Base-by-base conservation (phyloP, 2,329 filamentous ascomycete species). In the Paraconiothyrium brasiliense region DNA sequence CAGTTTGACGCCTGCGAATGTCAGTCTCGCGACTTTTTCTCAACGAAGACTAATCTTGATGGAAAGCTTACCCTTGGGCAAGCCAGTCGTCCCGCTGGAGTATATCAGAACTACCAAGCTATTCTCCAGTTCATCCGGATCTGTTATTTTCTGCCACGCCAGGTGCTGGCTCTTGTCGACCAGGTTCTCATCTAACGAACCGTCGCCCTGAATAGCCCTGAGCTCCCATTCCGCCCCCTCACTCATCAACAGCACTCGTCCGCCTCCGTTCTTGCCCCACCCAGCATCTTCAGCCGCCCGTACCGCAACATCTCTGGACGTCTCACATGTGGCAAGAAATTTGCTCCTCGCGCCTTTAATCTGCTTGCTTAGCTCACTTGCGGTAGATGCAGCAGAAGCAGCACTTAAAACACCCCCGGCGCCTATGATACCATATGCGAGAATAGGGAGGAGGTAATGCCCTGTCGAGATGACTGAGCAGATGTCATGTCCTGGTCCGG, bases 241-340 rank as follows among this genome's bases (percentile, higher is more conserved):
- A 48, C 80, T 79, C 57, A 88, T 81, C 0, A 87, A 68, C 7
- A 89, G 70, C 1, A 90, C 82, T 43, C 84, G 80, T 2, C 73
- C 73, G 0, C 72, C 74, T 2, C 74, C 73, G 61, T 70, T 67
- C 2, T 11, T n/a, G 2, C 74, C 74, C 75, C 74, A 77, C 2
- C 74, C 84, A 11, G 81, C 81, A 11, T 81, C 73, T 14, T 84
- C 84, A 0, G 86, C 87, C 0, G 83, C 82, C 24, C 82, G 71
- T 0, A 84, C 79, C 8, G 84, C 80, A 0, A 82, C 74, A 35
- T 81, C 79, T 22, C 83, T 79, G 35, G 85, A 83, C 30, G 81
- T 80, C 46, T 82, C 82, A 16, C 70, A 85, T 85, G 54, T 80
- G 80, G 84, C 72, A 24, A 85, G 62, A 22, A 84, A 61, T 9